Evolutionary conservation across 1,139 yeast species (phyloP), one percentile per base, ranked within the genome.

Genomic region (Dujonia santamariae): DNA sequence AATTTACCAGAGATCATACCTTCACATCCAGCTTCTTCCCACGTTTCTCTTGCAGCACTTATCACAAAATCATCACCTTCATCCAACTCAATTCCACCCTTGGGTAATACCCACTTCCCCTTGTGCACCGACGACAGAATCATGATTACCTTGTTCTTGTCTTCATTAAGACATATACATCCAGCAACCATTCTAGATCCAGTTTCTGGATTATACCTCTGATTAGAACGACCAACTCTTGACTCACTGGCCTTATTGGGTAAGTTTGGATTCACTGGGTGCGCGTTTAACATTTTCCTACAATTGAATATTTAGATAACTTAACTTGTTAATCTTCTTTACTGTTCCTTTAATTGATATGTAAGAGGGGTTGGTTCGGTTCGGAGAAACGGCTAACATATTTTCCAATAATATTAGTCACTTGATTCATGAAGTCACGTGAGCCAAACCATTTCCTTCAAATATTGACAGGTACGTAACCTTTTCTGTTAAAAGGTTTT

Each of bases 21-120:
- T 28, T 74, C 74, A 19, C 84, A 85, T 0, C 98, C 98, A 0
- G 96, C 95, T 57, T 92, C 99, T 58, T 92, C 98, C 98, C 98
- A 92, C 0, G 96, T 85, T 55, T 92, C 98, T 39, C 99, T 66
- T 12, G 73, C 65, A 0, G 97, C 97, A 6, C 86, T 64, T 7
- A 61, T 59, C 12, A 59, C 57, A 37, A 44, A 67, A 47, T 71
- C 74, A 27, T 77, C 79, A 2, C 74, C 66, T 52, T 92, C 98
- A 55, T 92, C 98, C 28, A 57, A 53, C 56, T 92, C 99, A 35
- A 90, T 80, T 0, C 99, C 99, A 21, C 99, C 99, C 52, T 92
- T 94, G 3, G 98, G 98, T 8, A 92, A 60, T 11, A 94, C 85
- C 95, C 96, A 88, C 47, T 72, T 73, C 37, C 75, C 73, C 23